These are phyloP conservation scores for Davidsoniella virescens DNA, from an alignment of 2,329 filamentous ascomycete genomes.

Conservation along the genomic window DNA sequence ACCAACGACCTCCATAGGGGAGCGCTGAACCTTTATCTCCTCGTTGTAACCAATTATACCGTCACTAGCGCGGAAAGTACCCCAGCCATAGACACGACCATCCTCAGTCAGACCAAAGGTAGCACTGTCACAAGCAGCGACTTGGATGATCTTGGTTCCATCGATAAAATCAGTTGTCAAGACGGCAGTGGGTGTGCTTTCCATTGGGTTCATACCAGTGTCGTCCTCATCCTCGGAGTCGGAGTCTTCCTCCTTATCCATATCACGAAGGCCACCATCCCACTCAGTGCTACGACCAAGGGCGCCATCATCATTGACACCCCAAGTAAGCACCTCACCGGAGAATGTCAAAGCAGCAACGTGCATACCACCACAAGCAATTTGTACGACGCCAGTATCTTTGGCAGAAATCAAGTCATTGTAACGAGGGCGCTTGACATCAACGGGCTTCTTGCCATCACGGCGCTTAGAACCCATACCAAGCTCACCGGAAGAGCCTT, in stretches of 20 bases:
- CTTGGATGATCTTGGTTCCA: conserved; percentile 43
- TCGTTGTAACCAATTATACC: conserved; percentile 49
- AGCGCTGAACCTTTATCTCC: conserved; percentile 31
- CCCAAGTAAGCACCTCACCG: conserved; percentile 73
- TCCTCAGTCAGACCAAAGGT: conserved; percentile 62
- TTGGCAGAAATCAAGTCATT: conserved; percentile 48
- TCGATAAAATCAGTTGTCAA: conserved; percentile 41
- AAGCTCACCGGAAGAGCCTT: conserved; percentile 66
- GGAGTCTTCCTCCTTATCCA: conserved; percentile 35
- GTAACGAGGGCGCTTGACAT: conserved; percentile 68
- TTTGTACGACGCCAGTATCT: conserved; percentile 57
- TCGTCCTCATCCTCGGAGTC: conserved; percentile 43
- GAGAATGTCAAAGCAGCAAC: conserved; percentile 59
- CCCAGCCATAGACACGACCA: conserved; percentile 68
- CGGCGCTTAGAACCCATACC: conserved; percentile 56
- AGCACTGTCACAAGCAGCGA: conserved; percentile 58
- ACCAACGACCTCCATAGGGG: conserved; percentile 39
- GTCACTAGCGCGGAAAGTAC: conserved; percentile 54
- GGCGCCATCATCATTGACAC: conserved; percentile 72
- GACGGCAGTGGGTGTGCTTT: conserved; percentile 49
- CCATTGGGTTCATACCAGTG: conserved; percentile 52
- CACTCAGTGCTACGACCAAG: conserved; percentile 58
- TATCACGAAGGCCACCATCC: conserved; percentile 45
- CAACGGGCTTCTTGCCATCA: conserved; percentile 43
- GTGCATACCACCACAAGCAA: conserved; percentile 74